These are phyloP conservation scores for Lonicera japonica DNA, from an alignment of 129 eudicot genomes.

Conservation along the genomic window DNA sequence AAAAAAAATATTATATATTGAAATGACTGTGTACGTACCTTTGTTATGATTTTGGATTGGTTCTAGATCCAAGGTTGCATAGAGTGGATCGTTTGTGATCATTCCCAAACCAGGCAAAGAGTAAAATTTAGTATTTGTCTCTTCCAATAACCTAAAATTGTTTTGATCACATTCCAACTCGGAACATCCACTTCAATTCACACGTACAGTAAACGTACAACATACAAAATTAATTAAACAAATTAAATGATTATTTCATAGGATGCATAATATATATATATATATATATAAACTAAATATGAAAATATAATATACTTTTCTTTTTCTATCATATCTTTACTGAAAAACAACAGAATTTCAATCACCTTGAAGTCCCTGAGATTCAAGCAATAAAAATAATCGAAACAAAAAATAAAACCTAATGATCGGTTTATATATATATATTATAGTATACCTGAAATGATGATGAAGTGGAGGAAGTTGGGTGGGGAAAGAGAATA, in stretches of 20 bases:
- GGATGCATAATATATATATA: too few species aligned
- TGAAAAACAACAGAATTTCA: neutral
- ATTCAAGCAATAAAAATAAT: too few species aligned
- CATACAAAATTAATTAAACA: too few species aligned
- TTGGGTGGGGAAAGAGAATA: conserved; percentile 37
- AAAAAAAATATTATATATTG: too few species aligned
- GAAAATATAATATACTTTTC: too few species aligned
- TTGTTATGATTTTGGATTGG: conserved; percentile 22
- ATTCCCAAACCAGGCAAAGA: conserved; percentile 23
- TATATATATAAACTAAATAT: too few species aligned
- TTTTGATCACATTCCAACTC: conserved; percentile 8
- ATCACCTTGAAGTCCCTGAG: neutral
- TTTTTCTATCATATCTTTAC: too few species aligned
- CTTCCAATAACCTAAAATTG: too few species aligned
- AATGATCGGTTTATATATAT: too few species aligned
- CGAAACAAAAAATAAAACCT: neutral
- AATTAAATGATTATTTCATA: too few species aligned
- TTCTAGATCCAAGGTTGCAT: conserved; percentile 30
- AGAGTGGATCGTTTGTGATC: conserved; percentile 29
- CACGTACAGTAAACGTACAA: too few species aligned
- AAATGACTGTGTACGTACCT: too few species aligned
- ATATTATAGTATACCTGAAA: conserved; percentile 26
- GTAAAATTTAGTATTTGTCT: conserved; percentile 8
- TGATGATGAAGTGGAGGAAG: conserved; percentile 32
- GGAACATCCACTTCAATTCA: conserved; percentile 21